phyloP scores from a whole-genome alignment of 768 basidiomycete genomes.

The Mycena galericulata region DNA sequence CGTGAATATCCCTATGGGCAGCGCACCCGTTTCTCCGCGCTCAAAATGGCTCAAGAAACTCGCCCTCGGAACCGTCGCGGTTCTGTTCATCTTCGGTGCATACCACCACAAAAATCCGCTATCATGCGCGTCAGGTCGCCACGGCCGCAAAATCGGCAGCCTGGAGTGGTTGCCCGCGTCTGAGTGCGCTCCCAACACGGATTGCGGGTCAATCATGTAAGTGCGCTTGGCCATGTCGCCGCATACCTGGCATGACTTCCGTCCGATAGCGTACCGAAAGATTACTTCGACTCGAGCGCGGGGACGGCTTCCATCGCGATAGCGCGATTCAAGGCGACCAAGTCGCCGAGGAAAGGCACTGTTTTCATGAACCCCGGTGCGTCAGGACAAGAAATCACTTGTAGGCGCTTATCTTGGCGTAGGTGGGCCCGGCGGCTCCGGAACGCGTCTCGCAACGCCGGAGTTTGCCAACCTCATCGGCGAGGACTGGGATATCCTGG shows the following conservation, averaged over 20 bases:
- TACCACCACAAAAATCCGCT: too few relatives aligned
- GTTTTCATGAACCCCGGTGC: conserved; percentile 42
- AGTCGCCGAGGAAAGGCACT: conserved; percentile 36
- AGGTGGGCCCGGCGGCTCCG: conserved; percentile 45
- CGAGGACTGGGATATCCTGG: conserved; percentile 43
- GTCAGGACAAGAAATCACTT: background rate
- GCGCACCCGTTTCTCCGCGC: too few relatives aligned
- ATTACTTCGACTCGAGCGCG: conserved; percentile 35
- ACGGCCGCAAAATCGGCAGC: too few relatives aligned
- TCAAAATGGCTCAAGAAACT: too few relatives aligned
- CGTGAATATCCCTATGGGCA: too few relatives aligned
- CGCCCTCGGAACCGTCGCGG: too few relatives aligned
- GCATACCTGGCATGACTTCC: conserved; percentile 11
- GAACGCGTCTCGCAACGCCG: conserved; percentile 30
- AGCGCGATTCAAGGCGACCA: conserved; percentile 33
- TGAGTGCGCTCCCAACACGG: background rate
- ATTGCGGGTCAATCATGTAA: conserved; percentile 11
- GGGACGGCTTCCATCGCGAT: conserved; percentile 39
- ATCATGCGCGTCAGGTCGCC: too few relatives aligned
- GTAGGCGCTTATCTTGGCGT: background rate
- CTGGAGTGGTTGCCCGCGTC: too few relatives aligned
- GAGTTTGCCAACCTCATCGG: conserved; percentile 38
- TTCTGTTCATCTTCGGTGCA: too few relatives aligned
- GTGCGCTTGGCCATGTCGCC: background rate
- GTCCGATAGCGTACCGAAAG: conserved; percentile 43